A percentile compares a stretch with the other conserved stretches of the same genome.
Evolutionary conservation across 2,329 filamentous ascomycete species (phyloP).

Genomic region (Lecanicillium sp.): DNA sequence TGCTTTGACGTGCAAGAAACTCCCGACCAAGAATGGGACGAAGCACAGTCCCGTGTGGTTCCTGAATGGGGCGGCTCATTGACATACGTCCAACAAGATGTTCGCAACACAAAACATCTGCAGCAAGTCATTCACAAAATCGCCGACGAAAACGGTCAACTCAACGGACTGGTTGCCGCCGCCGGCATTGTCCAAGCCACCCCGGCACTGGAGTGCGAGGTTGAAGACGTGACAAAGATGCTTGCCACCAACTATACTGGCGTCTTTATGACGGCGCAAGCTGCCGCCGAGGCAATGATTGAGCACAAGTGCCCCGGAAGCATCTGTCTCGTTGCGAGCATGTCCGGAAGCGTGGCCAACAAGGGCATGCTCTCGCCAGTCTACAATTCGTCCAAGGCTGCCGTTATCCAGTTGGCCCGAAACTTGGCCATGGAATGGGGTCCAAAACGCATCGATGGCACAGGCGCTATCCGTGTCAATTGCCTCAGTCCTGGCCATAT

Average conservation of each 20-base stretch:
- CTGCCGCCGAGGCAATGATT: conserved; percentile 57
- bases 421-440: conserved; percentile 59
- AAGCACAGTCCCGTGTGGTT: conserved; percentile 53
- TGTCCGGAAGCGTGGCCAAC: conserved; percentile 43
- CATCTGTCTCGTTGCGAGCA: conserved; percentile 49
- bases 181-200: conserved; percentile 63
- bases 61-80: conserved; percentile 55
- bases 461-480: conserved; percentile 57
- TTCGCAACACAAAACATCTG: conserved; percentile 51
- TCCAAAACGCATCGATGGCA: conserved; percentile 25
- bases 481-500: conserved; percentile 63
- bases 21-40: conserved; percentile 48
- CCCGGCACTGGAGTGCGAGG: conserved; percentile 57
- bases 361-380: conserved; percentile 58
- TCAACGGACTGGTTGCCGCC: conserved; percentile 63
- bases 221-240: conserved; percentile 49
- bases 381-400: conserved; percentile 61
- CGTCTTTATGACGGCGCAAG: conserved; percentile 61
- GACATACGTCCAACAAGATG: conserved; percentile 59
- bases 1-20: conserved; percentile 44
- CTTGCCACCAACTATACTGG: conserved; percentile 64
- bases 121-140: conserved; percentile 52
- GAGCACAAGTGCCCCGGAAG: conserved; percentile 41
- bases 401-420: conserved; percentile 52
- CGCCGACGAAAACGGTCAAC: conserved; percentile 47